These are phyloP conservation scores for Microdochium paspali DNA, from an alignment of 2,329 filamentous ascomycete genomes.

Conservation along the genomic window DNA sequence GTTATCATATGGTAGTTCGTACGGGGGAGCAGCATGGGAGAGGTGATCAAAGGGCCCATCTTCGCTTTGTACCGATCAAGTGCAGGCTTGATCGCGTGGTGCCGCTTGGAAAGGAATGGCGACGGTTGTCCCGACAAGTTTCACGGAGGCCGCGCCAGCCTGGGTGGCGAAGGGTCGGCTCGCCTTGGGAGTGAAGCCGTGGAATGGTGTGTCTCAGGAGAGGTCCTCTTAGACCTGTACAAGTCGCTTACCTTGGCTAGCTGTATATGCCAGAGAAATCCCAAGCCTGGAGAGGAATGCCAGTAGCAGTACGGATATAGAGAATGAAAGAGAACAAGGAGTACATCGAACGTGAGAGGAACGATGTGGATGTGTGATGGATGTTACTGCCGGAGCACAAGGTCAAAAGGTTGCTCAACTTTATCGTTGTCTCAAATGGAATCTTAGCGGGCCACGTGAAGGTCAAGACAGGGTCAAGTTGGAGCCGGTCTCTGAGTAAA, in stretches of 20 bases:
- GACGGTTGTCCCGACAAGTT: neutral
- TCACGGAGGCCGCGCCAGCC: neutral
- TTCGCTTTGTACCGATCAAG: neutral
- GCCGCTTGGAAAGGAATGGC: neutral
- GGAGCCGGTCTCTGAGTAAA: neutral
- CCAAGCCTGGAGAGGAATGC: neutral
- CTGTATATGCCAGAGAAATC: neutral
- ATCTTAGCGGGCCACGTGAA: neutral
- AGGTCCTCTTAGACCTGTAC: neutral
- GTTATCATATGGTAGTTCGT: neutral
- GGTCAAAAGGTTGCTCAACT: neutral
- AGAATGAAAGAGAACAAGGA: neutral
- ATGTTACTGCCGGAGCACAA: too few relatives aligned
- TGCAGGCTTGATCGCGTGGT: neutral
- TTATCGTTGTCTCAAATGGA: neutral
- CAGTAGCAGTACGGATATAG: neutral
- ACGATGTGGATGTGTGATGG: too few relatives aligned
- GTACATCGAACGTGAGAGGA: too few relatives aligned
- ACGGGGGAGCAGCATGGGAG: neutral
- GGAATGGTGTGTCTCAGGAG: neutral
- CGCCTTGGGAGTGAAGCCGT: neutral
- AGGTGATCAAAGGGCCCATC: neutral
- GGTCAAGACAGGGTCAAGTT: neutral
- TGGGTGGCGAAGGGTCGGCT: neutral
- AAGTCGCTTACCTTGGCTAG: neutral